These are phyloP conservation scores for Exophiala spinifera DNA, from an alignment of 2,329 filamentous ascomycete species.

Conservation along the genomic window DNA sequence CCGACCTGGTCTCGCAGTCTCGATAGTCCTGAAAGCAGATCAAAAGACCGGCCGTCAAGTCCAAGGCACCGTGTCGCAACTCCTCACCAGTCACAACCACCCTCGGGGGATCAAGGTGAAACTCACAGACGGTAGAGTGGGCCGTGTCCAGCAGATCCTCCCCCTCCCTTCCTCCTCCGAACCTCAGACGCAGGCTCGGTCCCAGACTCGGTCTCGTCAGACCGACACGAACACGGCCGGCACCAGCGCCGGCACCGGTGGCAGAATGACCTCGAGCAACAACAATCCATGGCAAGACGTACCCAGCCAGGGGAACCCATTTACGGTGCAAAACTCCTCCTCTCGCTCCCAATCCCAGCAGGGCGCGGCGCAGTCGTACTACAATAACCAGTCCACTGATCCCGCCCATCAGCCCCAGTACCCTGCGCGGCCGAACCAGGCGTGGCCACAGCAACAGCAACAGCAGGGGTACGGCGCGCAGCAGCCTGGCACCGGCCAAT, in stretches of 20 bases:
- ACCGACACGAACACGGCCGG: neutral
- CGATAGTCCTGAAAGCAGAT: slow-evolving; percentile 72
- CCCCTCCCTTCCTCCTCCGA: slow-evolving; percentile 1
- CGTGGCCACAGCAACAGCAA: slow-evolving; percentile 9
- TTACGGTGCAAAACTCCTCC: neutral
- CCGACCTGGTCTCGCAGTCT: slow-evolving; percentile 59
- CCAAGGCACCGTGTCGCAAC: slow-evolving; percentile 61
- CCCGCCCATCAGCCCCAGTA: slow-evolving; percentile 1
- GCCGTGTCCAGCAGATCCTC: slow-evolving; percentile 60
- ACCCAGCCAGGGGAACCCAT: slow-evolving; percentile 15
- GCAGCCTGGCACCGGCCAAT: slow-evolving; percentile 2
- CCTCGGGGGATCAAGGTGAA: slow-evolving; percentile 77
- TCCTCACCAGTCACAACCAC: slow-evolving; percentile 71
- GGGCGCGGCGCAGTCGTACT: slow-evolving; percentile 36
- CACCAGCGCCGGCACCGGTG: no score
- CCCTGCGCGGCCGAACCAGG: slow-evolving; percentile 19
- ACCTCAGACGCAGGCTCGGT: neutral
- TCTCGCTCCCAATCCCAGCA: no score
- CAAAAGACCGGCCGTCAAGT: slow-evolving; percentile 72
- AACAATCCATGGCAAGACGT: slow-evolving; percentile 19
- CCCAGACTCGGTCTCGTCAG: neutral
- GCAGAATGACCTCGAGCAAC: slow-evolving; percentile 17
- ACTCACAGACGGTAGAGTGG: slow-evolving; percentile 67
- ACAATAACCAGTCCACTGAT: slow-evolving; percentile 20
- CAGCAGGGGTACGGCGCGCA: slow-evolving; percentile 8